Evolutionary conservation across 345 rosid genomes (phyloP), one percentile per base, ranked within the genome.

Genomic region (Syzygium jambos): DNA sequence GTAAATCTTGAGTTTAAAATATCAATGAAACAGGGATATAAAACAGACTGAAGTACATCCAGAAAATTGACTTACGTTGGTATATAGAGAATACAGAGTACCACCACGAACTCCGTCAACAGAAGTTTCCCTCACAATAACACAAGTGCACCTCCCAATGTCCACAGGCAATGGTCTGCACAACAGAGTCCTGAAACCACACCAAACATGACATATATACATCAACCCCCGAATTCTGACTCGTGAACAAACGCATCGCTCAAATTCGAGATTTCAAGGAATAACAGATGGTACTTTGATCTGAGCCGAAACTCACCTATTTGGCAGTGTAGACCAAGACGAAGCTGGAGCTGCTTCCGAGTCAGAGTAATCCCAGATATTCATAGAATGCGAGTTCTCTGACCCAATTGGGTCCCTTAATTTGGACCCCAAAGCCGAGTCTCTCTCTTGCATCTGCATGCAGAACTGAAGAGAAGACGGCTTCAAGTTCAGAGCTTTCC

Each of bases 261-360:
- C 49, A 38, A 38, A 38, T 73, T 73, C 15, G 12, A 38, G 82
- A 38, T 49, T 38, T 38, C 16, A 34, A 15, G 17, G 34, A 23
- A 52, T 15, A 86, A 52, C 73, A 57, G 5, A 27, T 38, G 61
- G 8, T 2, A 13, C 34, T 86, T 53, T 23, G 51, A 73, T 73
- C 82, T 21, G 82, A 51, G 59, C 85, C 38, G 12, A 17, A 29
- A 43, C 56, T 22, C 52, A 96, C 99, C 98, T 94, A 41, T 96
- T 97, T 51, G 99, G 99, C 86, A 96, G 88, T 38, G 96, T 91
- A 86, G 98, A 92, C 99, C 99, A 96, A 90, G 98, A 95, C 88
- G 98, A 93, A 92, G 99, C 98, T 11, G 98, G 99, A 57, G 99
- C 98, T 11, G 98, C 95, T 90, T 97, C 98, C 0, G 98, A 95